Conservation (phyloP, 2,329 filamentous ascomycete species). For the Claviceps pazoutovae region DNA sequence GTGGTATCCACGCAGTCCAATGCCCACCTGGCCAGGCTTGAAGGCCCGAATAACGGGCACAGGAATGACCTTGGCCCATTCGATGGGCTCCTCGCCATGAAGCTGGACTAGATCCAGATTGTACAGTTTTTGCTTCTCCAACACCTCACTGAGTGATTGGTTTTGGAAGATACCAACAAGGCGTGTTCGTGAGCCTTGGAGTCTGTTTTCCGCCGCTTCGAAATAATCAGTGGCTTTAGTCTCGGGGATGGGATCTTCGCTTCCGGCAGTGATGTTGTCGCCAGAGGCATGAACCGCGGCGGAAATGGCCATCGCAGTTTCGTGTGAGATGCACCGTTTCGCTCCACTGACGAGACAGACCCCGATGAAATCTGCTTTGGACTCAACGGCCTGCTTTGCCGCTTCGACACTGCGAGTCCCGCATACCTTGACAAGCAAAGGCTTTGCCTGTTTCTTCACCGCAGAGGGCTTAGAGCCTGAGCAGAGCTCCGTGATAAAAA, state of each 20-base stretch:
- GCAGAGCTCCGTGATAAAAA: constrained; percentile 76
- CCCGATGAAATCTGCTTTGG: constrained; percentile 82
- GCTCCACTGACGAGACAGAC: constrained; percentile 79
- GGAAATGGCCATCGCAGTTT: constrained; percentile 70
- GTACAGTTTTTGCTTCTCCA: constrained; percentile 63
- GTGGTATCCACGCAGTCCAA: constrained; percentile 68
- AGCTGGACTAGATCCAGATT: constrained; percentile 81
- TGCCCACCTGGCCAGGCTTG: constrained; percentile 56
- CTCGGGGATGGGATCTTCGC: constrained; percentile 14
- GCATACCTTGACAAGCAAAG: constrained; percentile 81
- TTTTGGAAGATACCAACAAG: constrained; percentile 92
- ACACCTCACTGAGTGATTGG: constrained; percentile 69
- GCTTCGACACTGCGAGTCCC: constrained; percentile 75
- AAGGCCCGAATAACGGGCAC: constrained; percentile 86
- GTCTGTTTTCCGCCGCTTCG: constrained; percentile 31
- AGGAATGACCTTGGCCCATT: constrained; percentile 81
- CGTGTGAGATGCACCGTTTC: constrained; percentile 65
- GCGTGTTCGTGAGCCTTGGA: constrained; percentile 48
- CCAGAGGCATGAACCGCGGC: constrained; percentile 59
- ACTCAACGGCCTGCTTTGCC: constrained; percentile 65
- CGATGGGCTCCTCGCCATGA: constrained; percentile 80
- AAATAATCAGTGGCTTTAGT: constrained; percentile 55
- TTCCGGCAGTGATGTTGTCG: constrained; percentile 23
- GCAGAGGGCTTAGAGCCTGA: constrained; percentile 33
- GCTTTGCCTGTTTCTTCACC: constrained; percentile 22